Base-by-base conservation (phyloP, 306 rosid species). In the Sesbania bispinosa region DNA sequence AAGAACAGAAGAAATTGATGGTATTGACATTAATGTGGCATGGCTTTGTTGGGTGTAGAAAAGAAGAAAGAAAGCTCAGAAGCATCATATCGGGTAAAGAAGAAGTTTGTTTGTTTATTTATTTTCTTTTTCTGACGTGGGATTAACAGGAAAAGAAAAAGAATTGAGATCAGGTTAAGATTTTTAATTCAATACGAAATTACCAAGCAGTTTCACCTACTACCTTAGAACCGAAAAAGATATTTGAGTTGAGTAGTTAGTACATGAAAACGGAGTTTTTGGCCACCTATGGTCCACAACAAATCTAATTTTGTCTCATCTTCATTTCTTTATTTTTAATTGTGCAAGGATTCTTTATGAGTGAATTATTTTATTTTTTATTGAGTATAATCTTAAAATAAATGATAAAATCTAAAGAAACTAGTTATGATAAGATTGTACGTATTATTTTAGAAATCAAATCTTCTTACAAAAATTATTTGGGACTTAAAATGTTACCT, bases 121-220 rank as follows among this genome's bases (percentile, higher is more conserved):
- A n/a, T n/a, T n/a, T n/a, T n/a, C n/a, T n/a, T n/a, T n/a, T n/a
- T n/a, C n/a, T n/a, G n/a, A n/a, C n/a, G n/a, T n/a, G n/a, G n/a
- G n/a, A n/a, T n/a, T n/a, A n/a, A n/a, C n/a, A n/a, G n/a, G n/a
- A n/a, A n/a, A n/a, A n/a, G n/a, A n/a, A n/a, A n/a, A n/a, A n/a
- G n/a, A n/a, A n/a, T n/a, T n/a, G n/a, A n/a, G n/a, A n/a, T n/a
- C n/a, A n/a, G n/a, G n/a, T n/a, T n/a, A n/a, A n/a, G n/a, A n/a
- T n/a, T n/a, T n/a, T n/a, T 13, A 10, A 48, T 9, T 18, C 36
- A 51, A 67, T 46, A 6, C 36, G 20, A 67, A 35, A 68, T 68
- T 33, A 36, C 27, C 1, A 35, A 52, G 64, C 38, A 68, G 63
- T 51, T 68, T 51, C 41, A 69, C 64, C 75, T 9, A 70, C 54